Base-by-base conservation (phyloP, 2,329 filamentous ascomycete genomes). In the Sclerotinia borealis region DNA sequence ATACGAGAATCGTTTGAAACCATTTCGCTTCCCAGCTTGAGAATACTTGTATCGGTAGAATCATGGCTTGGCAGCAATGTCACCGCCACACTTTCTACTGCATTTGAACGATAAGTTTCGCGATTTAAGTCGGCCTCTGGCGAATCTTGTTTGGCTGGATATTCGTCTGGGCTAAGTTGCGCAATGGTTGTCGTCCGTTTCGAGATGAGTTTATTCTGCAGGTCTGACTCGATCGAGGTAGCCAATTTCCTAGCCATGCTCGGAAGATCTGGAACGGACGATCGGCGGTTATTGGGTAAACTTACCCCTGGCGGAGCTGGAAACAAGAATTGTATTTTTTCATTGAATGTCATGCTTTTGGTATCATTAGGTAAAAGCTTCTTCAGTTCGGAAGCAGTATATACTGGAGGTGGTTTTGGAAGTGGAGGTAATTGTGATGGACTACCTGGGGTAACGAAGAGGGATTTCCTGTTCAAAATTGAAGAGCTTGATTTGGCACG, bases 291-390 rank as follows among this genome's bases (percentile, higher is more conserved):
- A 4, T 59, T 61, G 67, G 73, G 61, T 65, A 62, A 66, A 59
- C 45, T 67, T 63, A 61, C 65, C 67, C 60, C 73, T 73, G 54
- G 75, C 65, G 56, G 78, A 9, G 74, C 71, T 4, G 79, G 76
- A 66, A 83, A 83, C 29, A 85, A 73, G 6, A 83, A 71, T 1
- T 77, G 74, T 75, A 85, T 82, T 71, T 85, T 85, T 68, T 85
- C 83, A 59, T 84, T 77, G 65, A 83, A 79, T 0, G 81, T 83
- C 83, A 85, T 85, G 70, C 81, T 85, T 72, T 79, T 80, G 3
- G 81, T 83, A 65, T 82, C 74, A 64, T 83, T 84, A 3, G 81
- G 79, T 7, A 78, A 75, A 22, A 82, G 76, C 19, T 79, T 73
- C 45, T 72, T 64, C 8, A 76, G 68, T 19, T 74, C 69, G 29